A percentile compares a stretch with the other conserved stretches of the same genome.
phyloP scores from a whole-genome alignment of 2,329 filamentous ascomycete genomes.

The Ophiognomonia clavigignenti-juglandacearum region DNA sequence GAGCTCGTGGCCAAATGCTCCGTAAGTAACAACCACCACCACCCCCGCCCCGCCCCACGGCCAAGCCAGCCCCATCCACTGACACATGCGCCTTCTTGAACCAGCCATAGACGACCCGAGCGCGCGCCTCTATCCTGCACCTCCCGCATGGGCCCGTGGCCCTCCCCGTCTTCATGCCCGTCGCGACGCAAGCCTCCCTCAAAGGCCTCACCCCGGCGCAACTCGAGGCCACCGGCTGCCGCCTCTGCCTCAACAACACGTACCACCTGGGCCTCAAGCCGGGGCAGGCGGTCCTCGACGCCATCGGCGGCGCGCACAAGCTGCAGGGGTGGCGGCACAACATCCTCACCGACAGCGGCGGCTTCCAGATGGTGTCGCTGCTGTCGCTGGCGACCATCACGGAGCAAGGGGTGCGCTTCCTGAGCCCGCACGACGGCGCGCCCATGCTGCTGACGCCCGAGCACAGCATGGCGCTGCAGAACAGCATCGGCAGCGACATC shows the following conservation, averaged over 20 bases:
- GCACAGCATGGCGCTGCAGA: conserved; percentile 92
- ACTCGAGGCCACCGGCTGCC: conserved; percentile 81
- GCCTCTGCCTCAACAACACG: conserved; percentile 94
- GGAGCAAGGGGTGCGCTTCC: conserved; percentile 90
- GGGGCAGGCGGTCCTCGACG: conserved; percentile 81
- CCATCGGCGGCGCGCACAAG: conserved; percentile 87
- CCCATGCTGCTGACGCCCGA: conserved; percentile 98
- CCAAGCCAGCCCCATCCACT: conserved; percentile 11
- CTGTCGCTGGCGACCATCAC: conserved; percentile 90
- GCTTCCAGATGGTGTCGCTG: conserved; percentile 98
- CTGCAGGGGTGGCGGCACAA: conserved; percentile 95
- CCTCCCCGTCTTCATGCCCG: conserved; percentile 96
- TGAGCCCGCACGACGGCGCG: conserved; percentile 91
- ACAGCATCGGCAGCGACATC: conserved; percentile 96
- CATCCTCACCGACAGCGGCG: conserved; percentile 78
- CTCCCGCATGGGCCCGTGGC: conserved; percentile 89
- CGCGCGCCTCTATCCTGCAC: conserved; percentile 79
- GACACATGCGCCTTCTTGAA: conserved; percentile 8
- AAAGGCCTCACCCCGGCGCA: conserved; percentile 94
- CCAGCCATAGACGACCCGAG: conserved; percentile 74
- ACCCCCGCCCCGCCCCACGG: neutral
- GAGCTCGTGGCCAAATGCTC: conserved; percentile 40
- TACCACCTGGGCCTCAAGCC: conserved; percentile 96
- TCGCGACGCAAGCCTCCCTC: conserved; percentile 91
- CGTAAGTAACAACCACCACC: no score